Base-by-base conservation (phyloP, 305 asterid genomes). In the Fraxinus latifolia region DNA sequence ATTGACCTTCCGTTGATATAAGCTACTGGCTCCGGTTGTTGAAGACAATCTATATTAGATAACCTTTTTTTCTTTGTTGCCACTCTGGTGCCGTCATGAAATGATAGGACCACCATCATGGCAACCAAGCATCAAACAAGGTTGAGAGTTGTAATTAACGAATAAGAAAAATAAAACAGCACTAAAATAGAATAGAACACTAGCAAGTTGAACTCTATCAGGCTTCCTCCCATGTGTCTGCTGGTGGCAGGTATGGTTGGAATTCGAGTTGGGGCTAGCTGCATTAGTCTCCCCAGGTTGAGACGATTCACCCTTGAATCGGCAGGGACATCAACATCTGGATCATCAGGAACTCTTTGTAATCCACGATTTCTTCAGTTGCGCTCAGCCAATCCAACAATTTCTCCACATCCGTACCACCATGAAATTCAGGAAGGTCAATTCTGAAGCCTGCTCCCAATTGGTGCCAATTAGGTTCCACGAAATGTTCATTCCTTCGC, bases 11-110 rank as follows among this genome's bases (percentile, higher is more conserved):
- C 97, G 74, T 80, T 96, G 82, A 87, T 93, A 80, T 86, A 89
- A 86, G 81, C 90, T 77, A 79, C 89, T 87, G 85, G 89, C 70
- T 87, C 89, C 86, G 98, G 98, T 96, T 87, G 53, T 96, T 91
- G 89, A 83, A 81, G 76, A 72, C 37, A 77, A 75, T 72, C 81
- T 80, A 65, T 39, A 27, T 83, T 74, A 27, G 72, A 81, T 77
- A 33, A 79, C 53, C 39, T 85, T 39, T 37, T 77, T 37, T 15
- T 3, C 17, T 73, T 19, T 31, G 62, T 70, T 58, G 71, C 73
- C 67, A 4, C 21, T 50, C 7, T 50, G 60, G 60, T 50, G 60
- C 60, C 5, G 60, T 15, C 60, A 5, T 19, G 21, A 50, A 50
- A 50, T 5, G 21, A 15, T 12, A 50, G 60, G n/a, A 50, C 60